Evolutionary conservation across 371 early-diverging fungal genomes (phyloP).

Genomic region (Dinochytrium kinnereticum): DNA sequence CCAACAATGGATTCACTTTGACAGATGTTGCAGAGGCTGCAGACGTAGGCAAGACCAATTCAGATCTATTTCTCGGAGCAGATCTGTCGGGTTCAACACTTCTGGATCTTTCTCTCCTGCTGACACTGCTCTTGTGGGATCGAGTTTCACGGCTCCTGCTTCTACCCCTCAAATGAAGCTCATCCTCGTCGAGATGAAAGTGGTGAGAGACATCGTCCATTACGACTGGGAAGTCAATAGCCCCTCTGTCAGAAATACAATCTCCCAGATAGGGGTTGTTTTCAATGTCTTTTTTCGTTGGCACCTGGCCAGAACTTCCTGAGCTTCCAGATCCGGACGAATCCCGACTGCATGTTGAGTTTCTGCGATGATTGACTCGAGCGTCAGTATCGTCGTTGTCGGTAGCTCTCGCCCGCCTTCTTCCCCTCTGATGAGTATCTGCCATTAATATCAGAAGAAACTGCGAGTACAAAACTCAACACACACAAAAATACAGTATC

Average conservation of each 20-base stretch:
- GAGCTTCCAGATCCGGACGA: neutral
- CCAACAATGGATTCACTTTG: neutral
- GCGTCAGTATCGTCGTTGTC: no score
- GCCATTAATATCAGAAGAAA: no score
- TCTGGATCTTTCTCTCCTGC: neutral
- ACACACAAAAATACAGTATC: no score
- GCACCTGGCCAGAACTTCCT: neutral
- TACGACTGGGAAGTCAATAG: neutral
- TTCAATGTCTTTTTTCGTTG: neutral
- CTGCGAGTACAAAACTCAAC: no score
- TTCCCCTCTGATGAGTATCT: no score
- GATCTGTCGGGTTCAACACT: conserved; percentile 7
- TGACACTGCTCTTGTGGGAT: neutral
- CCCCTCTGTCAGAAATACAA: neutral
- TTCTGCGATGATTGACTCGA: no score
- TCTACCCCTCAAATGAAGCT: neutral
- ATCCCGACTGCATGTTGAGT: neutral
- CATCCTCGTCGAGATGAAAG: neutral
- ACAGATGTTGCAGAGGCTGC: neutral
- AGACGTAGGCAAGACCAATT: neutral
- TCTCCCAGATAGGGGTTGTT: conserved; percentile 1
- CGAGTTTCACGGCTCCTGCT: neutral
- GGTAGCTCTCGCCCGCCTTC: no score
- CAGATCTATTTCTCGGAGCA: neutral
- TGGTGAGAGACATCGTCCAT: neutral